These are phyloP conservation scores for Allium cepa DNA, from an alignment of 106 monocot species.

Conservation along the genomic window DNA sequence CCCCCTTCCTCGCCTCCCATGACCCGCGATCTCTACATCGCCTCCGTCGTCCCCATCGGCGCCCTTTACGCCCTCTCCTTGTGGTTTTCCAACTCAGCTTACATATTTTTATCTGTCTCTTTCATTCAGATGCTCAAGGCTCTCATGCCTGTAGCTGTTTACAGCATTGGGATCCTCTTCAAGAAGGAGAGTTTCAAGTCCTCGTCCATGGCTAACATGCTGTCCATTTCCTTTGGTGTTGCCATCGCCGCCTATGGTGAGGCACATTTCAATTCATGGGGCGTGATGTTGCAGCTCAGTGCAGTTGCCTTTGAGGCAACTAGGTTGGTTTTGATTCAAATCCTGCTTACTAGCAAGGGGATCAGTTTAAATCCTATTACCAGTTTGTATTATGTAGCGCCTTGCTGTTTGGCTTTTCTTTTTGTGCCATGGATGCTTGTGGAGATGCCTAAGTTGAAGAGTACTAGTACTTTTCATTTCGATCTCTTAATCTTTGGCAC, in stretches of 20 bases:
- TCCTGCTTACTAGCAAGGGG: slow-evolving; percentile 11
- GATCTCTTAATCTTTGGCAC: slow-evolving; percentile 9
- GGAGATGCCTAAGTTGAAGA: slow-evolving; percentile 5
- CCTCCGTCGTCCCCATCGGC: slow-evolving; percentile 27
- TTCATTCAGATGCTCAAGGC: slow-evolving; percentile 41
- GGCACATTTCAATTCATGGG: slow-evolving; percentile 11
- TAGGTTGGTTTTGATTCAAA: slow-evolving; percentile 16
- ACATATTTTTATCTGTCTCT: slow-evolving; percentile 45
- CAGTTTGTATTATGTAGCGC: slow-evolving; percentile 14
- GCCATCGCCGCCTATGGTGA: slow-evolving; percentile 20
- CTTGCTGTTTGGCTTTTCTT: slow-evolving; percentile 14
- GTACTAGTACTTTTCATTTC: background rate
- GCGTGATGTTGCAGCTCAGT: slow-evolving; percentile 15
- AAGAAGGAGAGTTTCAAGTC: slow-evolving; percentile 14
- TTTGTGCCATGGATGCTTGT: slow-evolving; percentile 15
- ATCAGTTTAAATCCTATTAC: slow-evolving; percentile 18
- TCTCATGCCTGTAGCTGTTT: slow-evolving; percentile 17
- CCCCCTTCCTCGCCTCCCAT: slow-evolving; percentile 10
- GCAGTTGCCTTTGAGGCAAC: slow-evolving; percentile 12
- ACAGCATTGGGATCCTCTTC: slow-evolving; percentile 16
- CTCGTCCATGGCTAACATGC: slow-evolving; percentile 14
- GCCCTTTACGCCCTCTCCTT: slow-evolving; percentile 32
- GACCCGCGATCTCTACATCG: slow-evolving; percentile 12
- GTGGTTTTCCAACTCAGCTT: slow-evolving; percentile 48
- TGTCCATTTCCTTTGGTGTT: slow-evolving; percentile 19